Base-by-base conservation (phyloP, 2,329 filamentous ascomycete genomes). In the Aureobasidium subglaciale region DNA sequence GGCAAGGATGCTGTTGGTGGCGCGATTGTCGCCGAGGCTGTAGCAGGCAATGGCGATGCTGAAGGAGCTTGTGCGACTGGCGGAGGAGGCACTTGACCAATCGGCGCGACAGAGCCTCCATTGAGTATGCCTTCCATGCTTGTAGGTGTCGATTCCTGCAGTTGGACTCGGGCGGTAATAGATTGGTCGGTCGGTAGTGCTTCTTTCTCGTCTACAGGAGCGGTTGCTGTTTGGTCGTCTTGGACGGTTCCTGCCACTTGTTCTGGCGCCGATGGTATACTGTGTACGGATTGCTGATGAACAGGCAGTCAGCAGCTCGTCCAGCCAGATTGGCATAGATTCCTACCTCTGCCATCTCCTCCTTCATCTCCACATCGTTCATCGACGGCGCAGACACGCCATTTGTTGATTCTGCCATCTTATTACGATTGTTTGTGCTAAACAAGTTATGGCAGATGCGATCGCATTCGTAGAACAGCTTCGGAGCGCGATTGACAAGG, bases 351-450 rank as follows among this genome's bases (percentile, higher is more conserved):
- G 57, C 42, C 9, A 59, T 35, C 52, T 68, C 67, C 48, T 70
- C 68, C 55, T 69, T 70, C 68, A 70, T 70, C 54, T 68, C 67
- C 5, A 67, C 57, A 50, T 70, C 68, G 13, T 54, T 55, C 15
- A 48, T 59, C 3, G 50, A 41, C 11, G 56, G 32, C 5, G 57
- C 49, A 20, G 49, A 46, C 22, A 59, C 58, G 46, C 64, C 65
- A 40, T 68, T 69, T n/a, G 62, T 24, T 8, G 53, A 30, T 13
- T 65, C 64, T 15, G 63, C 65, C 67, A 68, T 69, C 13, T 9
- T 63, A 18, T 20, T 53, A 18, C 16, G 18, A 8, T 16, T 25
- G 29, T 16, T 15, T 24, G 20, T 2, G 27, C 3, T 38, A 11
- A 8, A 13, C n/a, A 20, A 49, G 30, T 38, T 29, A 32, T 8